Evolutionary conservation across 345 rosid species (phyloP).

Genomic region (Populus tremula): DNA sequence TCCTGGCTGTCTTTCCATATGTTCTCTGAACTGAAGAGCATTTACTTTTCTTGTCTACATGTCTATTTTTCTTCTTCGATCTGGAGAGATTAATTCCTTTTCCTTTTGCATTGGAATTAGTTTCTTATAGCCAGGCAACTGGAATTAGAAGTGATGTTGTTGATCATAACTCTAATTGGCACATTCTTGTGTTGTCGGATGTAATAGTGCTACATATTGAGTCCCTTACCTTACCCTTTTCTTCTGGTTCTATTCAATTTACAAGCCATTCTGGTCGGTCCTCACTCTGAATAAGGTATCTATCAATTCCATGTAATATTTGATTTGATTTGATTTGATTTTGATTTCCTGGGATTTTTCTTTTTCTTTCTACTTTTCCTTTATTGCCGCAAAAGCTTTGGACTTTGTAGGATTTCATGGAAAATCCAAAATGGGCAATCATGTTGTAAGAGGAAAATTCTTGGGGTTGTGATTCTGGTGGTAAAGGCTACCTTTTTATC

Average conservation of each 20-base stretch:
- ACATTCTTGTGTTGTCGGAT: constrained; percentile 8
- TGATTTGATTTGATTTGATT: constrained; percentile 14
- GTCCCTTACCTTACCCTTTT: constrained; percentile 21
- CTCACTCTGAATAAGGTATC: constrained; percentile 4
- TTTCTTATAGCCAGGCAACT: constrained; percentile 10
- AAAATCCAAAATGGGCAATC: constrained; percentile 24
- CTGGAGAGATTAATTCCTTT: constrained; percentile 45
- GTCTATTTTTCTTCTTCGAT: constrained; percentile 43
- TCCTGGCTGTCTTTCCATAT: constrained; percentile 39
- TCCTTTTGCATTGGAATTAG: constrained; percentile 21
- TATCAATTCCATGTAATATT: constrained; percentile 2
- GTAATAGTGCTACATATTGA: constrained; percentile 1
- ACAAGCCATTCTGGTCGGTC: constrained; percentile 18
- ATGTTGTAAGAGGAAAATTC: constrained; percentile 14
- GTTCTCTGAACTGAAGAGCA: constrained; percentile 26
- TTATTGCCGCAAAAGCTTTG: constrained; percentile 20
- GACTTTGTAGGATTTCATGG: constrained; percentile 26
- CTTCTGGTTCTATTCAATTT: constrained; percentile 17
- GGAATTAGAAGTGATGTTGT: constrained; percentile 6
- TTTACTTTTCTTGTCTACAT: background rate
- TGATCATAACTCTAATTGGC: constrained; percentile 15
- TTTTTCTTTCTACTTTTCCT: constrained; percentile 19
- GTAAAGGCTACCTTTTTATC: constrained; percentile 26
- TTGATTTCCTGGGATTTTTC: constrained; percentile 23
- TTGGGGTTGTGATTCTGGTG: constrained; percentile 31